Evolutionary conservation across 805 yeast species (phyloP).

Genomic region (Spathaspora girioi): DNA sequence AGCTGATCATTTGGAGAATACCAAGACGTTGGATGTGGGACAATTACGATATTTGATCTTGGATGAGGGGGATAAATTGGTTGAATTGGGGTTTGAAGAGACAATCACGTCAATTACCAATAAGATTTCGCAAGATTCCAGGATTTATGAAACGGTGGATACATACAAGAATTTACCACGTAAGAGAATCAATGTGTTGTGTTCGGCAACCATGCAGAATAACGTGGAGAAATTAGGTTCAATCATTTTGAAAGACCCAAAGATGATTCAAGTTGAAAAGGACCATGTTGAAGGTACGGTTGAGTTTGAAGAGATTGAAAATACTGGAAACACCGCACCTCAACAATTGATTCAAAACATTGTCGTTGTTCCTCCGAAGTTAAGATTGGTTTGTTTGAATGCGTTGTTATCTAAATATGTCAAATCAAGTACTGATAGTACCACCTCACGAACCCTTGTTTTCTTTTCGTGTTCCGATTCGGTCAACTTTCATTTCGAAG

Average conservation of each 20-base stretch:
- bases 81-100: conserved; percentile 96
- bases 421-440: background rate
- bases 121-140: conserved; percentile 46
- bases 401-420: conserved; percentile 54
- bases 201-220: conserved; percentile 91
- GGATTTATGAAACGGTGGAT: conserved; percentile 30
- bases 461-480: conserved; percentile 94
- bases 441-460: conserved; percentile 59
- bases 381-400: conserved; percentile 77
- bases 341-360: conserved; percentile 83
- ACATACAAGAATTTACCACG: conserved; percentile 60
- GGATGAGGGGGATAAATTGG: conserved; percentile 95
- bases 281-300: conserved; percentile 4
- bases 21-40: conserved; percentile 67
- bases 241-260: conserved; percentile 68
- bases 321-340: conserved; percentile 55
- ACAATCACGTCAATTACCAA: conserved; percentile 74
- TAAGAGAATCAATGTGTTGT: conserved; percentile 71
- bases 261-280: conserved; percentile 49
- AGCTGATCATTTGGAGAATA: conserved; percentile 91
- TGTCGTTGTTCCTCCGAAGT: conserved; percentile 86
- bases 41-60: conserved; percentile 82
- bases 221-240: conserved; percentile 80
- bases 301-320: conserved; percentile 6
- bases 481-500: conserved; percentile 88